Conservation (phyloP, 2,329 filamentous ascomycete species). For the Hymenoscyphus fructigenus region DNA sequence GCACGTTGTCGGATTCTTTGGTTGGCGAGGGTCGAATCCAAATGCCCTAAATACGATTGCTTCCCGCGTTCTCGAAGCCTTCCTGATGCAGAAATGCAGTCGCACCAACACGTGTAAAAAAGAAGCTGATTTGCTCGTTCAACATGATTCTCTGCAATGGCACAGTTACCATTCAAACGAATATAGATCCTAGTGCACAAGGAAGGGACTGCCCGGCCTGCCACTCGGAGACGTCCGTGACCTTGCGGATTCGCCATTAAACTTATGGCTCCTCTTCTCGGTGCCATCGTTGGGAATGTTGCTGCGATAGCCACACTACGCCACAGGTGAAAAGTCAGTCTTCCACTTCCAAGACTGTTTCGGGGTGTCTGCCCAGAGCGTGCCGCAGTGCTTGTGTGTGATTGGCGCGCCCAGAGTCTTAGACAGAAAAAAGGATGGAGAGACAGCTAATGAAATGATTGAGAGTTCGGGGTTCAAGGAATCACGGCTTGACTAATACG, state of each 20-base stretch:
- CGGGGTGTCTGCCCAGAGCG: not conserved
- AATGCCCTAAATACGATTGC: not conserved
- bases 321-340: no score
- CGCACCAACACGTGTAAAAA: not conserved
- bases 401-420: not conserved
- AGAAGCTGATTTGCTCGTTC: not conserved
- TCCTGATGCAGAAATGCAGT: not conserved
- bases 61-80: not conserved
- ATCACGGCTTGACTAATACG: not conserved
- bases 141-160: not conserved
- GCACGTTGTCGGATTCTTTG: conserved; percentile 2
- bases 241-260: no score
- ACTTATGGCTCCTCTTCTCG: not conserved
- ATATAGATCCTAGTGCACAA: not conserved
- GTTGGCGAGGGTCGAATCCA: not conserved
- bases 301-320: no score
- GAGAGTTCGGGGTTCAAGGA: not conserved
- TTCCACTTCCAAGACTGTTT: not conserved
- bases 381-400: not conserved
- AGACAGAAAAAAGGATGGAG: not conserved
- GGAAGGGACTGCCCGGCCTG: not conserved
- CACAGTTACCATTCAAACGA: not conserved
- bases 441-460: not conserved
- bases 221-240: no score
- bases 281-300: not conserved